A percentile compares a stretch with the other conserved stretches of the same genome.
These are phyloP conservation scores for Rhizopogon parksii DNA, from an alignment of 1,284 basidiomycete species.

Conservation along the genomic window DNA sequence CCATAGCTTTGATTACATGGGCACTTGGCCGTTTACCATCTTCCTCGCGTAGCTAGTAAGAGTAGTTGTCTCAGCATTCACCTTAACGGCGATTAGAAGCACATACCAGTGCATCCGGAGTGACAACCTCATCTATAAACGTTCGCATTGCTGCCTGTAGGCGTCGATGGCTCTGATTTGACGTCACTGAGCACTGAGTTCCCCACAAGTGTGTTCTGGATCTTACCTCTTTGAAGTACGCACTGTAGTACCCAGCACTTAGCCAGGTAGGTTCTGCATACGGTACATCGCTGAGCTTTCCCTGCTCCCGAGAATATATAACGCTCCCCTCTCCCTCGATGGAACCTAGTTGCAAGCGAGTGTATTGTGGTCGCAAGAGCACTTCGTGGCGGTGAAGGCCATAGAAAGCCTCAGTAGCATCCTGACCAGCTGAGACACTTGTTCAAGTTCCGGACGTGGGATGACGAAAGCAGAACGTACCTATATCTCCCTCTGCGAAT, in stretches of 20 bases:
- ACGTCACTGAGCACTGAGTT: neutral
- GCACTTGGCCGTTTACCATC: constrained; percentile 47
- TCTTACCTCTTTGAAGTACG: constrained; percentile 62
- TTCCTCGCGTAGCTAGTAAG: constrained; percentile 40
- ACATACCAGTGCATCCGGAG: constrained; percentile 35
- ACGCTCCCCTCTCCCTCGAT: constrained; percentile 61
- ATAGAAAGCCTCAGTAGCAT: constrained; percentile 83
- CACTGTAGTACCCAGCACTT: constrained; percentile 53
- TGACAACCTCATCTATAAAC: constrained; percentile 36
- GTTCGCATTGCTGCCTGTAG: constrained; percentile 33
- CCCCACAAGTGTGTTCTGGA: neutral
- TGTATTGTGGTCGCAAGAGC: constrained; percentile 67
- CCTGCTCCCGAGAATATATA: constrained; percentile 46
- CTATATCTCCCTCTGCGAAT: constrained; percentile 63
- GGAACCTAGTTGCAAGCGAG: constrained; percentile 62
- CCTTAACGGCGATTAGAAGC: neutral
- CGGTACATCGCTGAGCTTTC: constrained; percentile 65
- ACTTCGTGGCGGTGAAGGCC: constrained; percentile 78
- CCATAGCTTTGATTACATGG: constrained; percentile 39
- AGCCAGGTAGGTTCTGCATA: constrained; percentile 83
- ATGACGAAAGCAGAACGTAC: constrained; percentile 34
- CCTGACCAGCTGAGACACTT: constrained; percentile 61
- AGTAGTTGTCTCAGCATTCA: neutral
- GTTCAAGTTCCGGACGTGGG: constrained; percentile 28
- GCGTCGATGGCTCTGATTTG: constrained; percentile 30